A percentile compares a stretch with the other conserved stretches of the same genome.
These are phyloP conservation scores for Mucor velutinosus DNA, from an alignment of 371 early-diverging fungal species.

Conservation along the genomic window DNA sequence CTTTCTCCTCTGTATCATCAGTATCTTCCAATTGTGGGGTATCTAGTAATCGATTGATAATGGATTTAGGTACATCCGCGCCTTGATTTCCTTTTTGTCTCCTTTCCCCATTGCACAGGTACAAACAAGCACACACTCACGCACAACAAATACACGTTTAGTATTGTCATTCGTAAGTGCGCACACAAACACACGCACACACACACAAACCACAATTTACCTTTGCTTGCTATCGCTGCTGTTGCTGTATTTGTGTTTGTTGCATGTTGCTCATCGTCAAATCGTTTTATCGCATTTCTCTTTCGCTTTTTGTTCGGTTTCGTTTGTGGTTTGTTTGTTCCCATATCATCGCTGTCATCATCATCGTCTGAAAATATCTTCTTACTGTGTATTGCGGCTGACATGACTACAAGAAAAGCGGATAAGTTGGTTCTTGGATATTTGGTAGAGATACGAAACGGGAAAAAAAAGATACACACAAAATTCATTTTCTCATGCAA, in stretches of 20 bases:
- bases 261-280: neutral
- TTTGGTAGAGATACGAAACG: neutral
- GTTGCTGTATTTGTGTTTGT: neutral
- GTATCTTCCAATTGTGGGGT: neutral
- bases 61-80: neutral
- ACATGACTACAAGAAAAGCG: neutral
- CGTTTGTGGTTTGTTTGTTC: neutral
- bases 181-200: neutral
- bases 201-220: neutral
- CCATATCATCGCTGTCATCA: slow-evolving; percentile 28
- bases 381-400: neutral
- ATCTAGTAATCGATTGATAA: neutral
- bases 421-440: no score
- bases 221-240: neutral
- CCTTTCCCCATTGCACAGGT: neutral
- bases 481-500: neutral
- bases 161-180: neutral
- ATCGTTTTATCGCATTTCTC: slow-evolving; percentile 10
- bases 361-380: slow-evolving; percentile 7
- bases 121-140: neutral
- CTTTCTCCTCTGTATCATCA: neutral
- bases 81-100: neutral
- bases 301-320: slow-evolving; percentile 2
- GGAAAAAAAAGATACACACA: neutral
- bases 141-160: neutral